Base-by-base conservation (phyloP, 2,329 filamentous ascomycete species). In the Colletotrichum brevisporum region DNA sequence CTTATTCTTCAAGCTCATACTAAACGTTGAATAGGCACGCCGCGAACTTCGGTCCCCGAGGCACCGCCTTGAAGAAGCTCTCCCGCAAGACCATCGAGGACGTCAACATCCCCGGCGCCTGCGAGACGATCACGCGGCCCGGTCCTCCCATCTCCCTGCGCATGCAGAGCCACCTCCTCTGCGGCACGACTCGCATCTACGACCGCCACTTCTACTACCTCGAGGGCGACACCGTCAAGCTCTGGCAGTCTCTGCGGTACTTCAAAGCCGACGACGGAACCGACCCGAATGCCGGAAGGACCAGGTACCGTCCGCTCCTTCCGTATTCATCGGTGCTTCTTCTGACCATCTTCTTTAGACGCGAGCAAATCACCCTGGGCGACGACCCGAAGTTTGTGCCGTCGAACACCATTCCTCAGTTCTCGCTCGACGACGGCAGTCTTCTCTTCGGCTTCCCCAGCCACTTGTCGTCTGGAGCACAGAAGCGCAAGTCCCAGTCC, bases 131-230 rank as follows among this genome's bases (percentile, higher is more conserved):
- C 77, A 89, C 93, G 45, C 87, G 93, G 65, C 94, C 74, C 0
- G 93, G 91, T 6, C 94, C 93, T 2, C 96, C 96, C 2, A 91
- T 99, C 82, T 95, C 96, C 5, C 81, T 99, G 72, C 91, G 96
- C 43, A 87, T 99, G 24, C 95, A 98, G 77, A 92, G 94, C 16
- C 98, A 91, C 74, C 85, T 99, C 18, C 89, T 99, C 31, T 95
- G 92, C 77, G 95, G 95, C 5, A 89, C 97, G 16, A 92, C 94
- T 3, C 89, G 92, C 56, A 94, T 98, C 18, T 97, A 94, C 78
- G 86, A 89, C 27, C 93, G 97, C 77, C 95, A 99, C 80, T 97
- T 93, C 75, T 86, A 87, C 45, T 99, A 97, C 78, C 89, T 97
- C 26, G 89, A 98, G 54, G 86, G 88, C 3, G 96, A 98, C 76